Evolutionary conservation across 129 eudicot species (phyloP), one percentile per base, ranked within the genome.

Genomic region (Oenanthe sinensis): DNA sequence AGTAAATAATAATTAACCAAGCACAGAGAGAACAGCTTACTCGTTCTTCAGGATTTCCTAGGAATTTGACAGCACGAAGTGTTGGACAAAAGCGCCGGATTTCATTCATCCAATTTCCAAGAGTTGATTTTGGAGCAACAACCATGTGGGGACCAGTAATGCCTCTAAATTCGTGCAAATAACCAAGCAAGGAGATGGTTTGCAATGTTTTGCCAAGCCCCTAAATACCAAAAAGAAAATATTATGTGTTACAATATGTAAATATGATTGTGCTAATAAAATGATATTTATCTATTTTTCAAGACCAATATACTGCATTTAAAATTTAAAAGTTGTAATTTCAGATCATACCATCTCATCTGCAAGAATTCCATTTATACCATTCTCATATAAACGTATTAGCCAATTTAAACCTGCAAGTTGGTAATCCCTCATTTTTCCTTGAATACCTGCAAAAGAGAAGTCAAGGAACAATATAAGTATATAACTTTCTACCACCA

Each of bases 61-160:
- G 97, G 78, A 92, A 96, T 50, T 96, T 96, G 6, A 96, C 92
- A 77, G 99, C 95, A 81, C 99, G 96, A 69, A 96, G 46, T 30
- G 85, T 55, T 6, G 99, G 99, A 77, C 99, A 96, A 84, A 96
- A 96, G 4, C 97, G 96, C 78, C 89, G 87, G 28, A 96, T 96
- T 82, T 96, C 99, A 81, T 96, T 96, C 99, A 96, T 96, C 99
- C 99, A 96, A 82, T 96, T 96, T 5, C 99, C 99, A 79, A 96
- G 99, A 49, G 99, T 96, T 48, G 99, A 96, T 69, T 96, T 96
- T 16, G 99, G 99, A 77, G 99, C 96, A 89, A 96, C 99, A 82
- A 96, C 99, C 99, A 96, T 96, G 87, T 96, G 99, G 45, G 99
- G 99, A 65, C 99, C 99, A 60, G 92, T 92, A 77, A 96, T 96